A percentile compares a stretch with the other conserved stretches of the same genome.
Conservation (phyloP, 2,329 filamentous ascomycete genomes). For the Aureobasidium mangrovei region DNA sequence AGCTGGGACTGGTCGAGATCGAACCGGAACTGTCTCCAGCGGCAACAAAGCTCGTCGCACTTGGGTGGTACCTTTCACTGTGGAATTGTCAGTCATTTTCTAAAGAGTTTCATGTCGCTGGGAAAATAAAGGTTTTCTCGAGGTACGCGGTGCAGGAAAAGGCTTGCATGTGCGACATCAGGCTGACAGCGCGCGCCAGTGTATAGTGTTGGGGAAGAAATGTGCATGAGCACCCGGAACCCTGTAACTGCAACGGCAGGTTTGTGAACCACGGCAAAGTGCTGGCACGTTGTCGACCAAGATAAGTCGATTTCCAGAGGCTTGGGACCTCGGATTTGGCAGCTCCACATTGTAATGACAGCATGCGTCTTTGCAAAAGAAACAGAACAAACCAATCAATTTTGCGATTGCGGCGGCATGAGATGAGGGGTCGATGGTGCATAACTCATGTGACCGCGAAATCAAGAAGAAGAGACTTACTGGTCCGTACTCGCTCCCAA, state of each 20-base stretch:
- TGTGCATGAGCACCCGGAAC: conserved; percentile 7
- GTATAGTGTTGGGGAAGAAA: conserved; percentile 10
- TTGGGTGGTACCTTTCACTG: conserved; percentile 38
- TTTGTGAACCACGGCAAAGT: conserved; percentile 4
- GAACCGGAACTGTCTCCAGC: conserved; percentile 48
- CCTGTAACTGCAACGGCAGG: conserved; percentile 8
- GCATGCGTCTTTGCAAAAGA: conserved; percentile 22
- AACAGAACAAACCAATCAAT: conserved; percentile 8
- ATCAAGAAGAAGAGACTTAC: conserved; percentile 13
- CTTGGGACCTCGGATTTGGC: neutral
- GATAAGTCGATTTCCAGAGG: neutral
- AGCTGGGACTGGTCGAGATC: conserved; percentile 44
- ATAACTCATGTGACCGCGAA: conserved; percentile 6
- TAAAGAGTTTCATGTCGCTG: conserved; percentile 11
- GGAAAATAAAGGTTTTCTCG: neutral
- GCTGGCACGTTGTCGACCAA: conserved; percentile 11
- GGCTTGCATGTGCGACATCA: conserved; percentile 17
- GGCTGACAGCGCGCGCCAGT: conserved; percentile 15
- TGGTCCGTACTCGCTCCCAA: conserved; percentile 35
- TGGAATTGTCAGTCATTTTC: conserved; percentile 16
- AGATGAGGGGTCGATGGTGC: conserved; percentile 8
- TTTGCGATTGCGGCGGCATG: conserved; percentile 3
- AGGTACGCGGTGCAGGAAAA: conserved; percentile 13
- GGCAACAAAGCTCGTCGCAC: conserved; percentile 39
- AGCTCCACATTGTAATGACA: conserved; percentile 4